phyloP scores from a whole-genome alignment of 306 rosid genomes.

The Cicer cuneatum region DNA sequence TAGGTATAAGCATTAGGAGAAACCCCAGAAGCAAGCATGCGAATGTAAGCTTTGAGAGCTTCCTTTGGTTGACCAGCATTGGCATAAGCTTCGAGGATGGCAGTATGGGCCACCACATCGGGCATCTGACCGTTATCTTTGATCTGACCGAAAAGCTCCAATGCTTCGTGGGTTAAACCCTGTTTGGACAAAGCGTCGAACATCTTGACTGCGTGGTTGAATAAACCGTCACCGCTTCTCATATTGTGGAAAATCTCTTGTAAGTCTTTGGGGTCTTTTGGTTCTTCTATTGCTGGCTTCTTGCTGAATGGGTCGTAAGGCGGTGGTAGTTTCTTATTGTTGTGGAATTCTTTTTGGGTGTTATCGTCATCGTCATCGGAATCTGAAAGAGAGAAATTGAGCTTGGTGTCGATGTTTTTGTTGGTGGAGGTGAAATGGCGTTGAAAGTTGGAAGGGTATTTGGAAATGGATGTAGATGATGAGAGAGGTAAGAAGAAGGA shows the following conservation, averaged over 20 bases:
- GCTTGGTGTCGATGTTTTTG: conserved; percentile 47
- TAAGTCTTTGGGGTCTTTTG: conserved; percentile 70
- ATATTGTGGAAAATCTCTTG: conserved; percentile 73
- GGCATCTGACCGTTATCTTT: conserved; percentile 87
- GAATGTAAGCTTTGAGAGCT: conserved; percentile 65
- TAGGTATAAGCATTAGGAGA: conserved; percentile 76
- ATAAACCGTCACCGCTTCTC: conserved; percentile 61
- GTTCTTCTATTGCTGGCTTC: conserved; percentile 60
- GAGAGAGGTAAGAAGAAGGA: background rate
- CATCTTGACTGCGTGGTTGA: conserved; percentile 79
- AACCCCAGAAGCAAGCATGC: conserved; percentile 80
- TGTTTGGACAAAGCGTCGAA: conserved; percentile 88
- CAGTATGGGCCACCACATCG: conserved; percentile 75
- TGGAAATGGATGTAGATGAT: background rate
- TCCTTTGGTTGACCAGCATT: conserved; percentile 67
- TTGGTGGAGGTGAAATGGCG: conserved; percentile 39
- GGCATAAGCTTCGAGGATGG: conserved; percentile 72
- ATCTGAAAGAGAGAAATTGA: conserved; percentile 57
- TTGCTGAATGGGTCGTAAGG: conserved; percentile 76
- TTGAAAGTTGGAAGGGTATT: background rate
- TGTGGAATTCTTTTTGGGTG: background rate
- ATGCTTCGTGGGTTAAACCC: conserved; percentile 76
- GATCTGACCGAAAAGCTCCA: conserved; percentile 70
- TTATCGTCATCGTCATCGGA: conserved; percentile 39
- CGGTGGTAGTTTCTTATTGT: conserved; percentile 44